Evolutionary conservation across 352 stramenopile species (phyloP), one percentile per base, ranked within the genome.

Genomic region (Pythium pectinolyticum): DNA sequence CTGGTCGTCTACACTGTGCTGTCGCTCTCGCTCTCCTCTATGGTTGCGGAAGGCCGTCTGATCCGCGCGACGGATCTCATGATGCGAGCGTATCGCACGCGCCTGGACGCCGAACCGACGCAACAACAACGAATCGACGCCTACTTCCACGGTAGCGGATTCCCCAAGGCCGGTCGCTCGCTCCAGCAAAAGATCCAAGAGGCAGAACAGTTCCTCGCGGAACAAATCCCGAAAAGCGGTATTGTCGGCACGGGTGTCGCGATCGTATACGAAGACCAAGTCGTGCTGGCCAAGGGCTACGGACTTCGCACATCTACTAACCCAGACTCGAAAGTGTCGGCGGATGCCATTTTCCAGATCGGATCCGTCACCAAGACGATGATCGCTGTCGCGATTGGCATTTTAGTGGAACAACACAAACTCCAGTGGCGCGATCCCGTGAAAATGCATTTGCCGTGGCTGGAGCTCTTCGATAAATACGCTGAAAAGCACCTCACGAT

Each of bases 341-440:
- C 57, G 41, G 65, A 72, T 17, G 74, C 74, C 11, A 54, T 86
- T 51, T 89, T 89, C 53, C 74, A 89, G 69, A 84, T 89, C 47
- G 80, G 80, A 6, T 89, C 80, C 1, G 69, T 89, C 25, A 74
- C 74, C 5, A 89, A 89, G 66, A 88, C 78, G 19, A 86, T 89
- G 46, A 72, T 89, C 25, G 70, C 74, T 15, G 52, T 74, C 8
- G 67, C 31, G 15, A 74, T 74, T 31, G 67, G 56, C 20, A 25
- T 67, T 30, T 24, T 67, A 67, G 73, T 82, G n/a, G 78, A 86
- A 35, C 75, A 89, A 28, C 66, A 74, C n/a, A 80, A 75, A 15
- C 19, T 89, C 48, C 54, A 46, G 1, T 89, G 78, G 78, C 49
- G 65, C 30, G 76, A 89, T 28, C 70, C 70, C 0, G 78, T 86